phyloP scores from a whole-genome alignment of 495 filamentous ascomycete species.

The Lepraria neglecta region DNA sequence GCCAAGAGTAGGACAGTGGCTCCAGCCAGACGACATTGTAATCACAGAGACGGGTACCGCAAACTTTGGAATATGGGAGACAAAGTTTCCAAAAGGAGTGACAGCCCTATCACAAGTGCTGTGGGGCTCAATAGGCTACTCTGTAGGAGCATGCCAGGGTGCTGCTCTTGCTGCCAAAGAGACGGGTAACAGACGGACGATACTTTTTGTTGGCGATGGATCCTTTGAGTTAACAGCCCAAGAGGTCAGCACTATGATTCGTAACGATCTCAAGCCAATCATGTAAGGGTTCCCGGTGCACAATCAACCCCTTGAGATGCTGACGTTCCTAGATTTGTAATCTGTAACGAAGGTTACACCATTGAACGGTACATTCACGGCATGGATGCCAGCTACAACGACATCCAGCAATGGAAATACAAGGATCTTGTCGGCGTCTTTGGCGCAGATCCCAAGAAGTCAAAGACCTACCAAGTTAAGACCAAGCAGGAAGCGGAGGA shows the following conservation, averaged over 20 bases:
- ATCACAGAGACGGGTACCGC: conserved; percentile 86
- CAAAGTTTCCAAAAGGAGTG: conserved; percentile 68
- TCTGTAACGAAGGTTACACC: conserved; percentile 53
- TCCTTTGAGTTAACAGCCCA: conserved; percentile 80
- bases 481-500: conserved; percentile 62
- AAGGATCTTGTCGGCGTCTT: conserved; percentile 61
- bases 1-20: conserved; percentile 71
- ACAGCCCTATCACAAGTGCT: conserved; percentile 77
- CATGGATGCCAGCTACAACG: conserved; percentile 73
- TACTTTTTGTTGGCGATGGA: conserved; percentile 85
- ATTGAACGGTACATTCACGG: conserved; percentile 51
- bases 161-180: conserved; percentile 68
- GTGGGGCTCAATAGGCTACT: conserved; percentile 84
- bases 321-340: conserved; percentile 46
- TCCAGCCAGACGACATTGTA: conserved; percentile 68
- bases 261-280: conserved; percentile 68
- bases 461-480: conserved; percentile 61
- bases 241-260: conserved; percentile 80
- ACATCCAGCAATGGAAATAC: conserved; percentile 69
- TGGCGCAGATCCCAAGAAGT: conserved; percentile 51
- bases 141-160: conserved; percentile 71
- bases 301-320: too few relatives aligned
- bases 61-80: conserved; percentile 88
- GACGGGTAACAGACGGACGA: conserved; percentile 52
- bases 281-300: conserved; percentile 47